These are phyloP conservation scores for Chaetomium fimeti DNA, from an alignment of 495 filamentous ascomycete genomes.

Conservation along the genomic window DNA sequence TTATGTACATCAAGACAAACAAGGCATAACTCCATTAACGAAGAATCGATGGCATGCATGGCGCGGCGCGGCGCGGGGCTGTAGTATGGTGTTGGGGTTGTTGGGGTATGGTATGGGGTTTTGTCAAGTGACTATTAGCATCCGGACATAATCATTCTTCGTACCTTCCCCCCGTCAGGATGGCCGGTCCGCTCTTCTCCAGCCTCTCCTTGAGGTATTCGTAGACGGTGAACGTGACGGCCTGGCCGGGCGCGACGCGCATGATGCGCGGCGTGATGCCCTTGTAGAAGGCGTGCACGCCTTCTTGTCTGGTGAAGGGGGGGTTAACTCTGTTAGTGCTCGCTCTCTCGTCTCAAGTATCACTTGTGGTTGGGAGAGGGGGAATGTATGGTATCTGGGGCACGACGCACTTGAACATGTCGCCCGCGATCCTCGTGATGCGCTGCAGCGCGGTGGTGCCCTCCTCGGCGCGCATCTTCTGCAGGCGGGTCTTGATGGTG, in stretches of 20 bases:
- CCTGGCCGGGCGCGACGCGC: constrained; percentile 95
- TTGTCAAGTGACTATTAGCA: too few species aligned
- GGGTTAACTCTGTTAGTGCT: not conserved
- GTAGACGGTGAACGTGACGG: constrained; percentile 97
- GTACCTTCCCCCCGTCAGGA: constrained; percentile 65
- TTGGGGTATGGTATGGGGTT: not conserved
- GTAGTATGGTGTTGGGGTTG: not conserved
- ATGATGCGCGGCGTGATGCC: constrained; percentile 97
- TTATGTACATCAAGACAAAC: not conserved
- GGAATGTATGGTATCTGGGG: not conserved
- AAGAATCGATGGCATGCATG: not conserved
- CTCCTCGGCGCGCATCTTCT: constrained; percentile 79
- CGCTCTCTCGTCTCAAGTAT: not conserved
- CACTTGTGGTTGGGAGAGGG: too few species aligned
- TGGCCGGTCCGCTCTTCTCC: constrained; percentile 66
- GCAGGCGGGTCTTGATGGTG: constrained; percentile 96
- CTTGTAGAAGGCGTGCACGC: constrained; percentile 93
- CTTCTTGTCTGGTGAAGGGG: constrained; percentile 62
- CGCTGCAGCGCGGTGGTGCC: constrained; percentile 76
- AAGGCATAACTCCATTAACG: too few species aligned
- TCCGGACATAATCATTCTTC: constrained; percentile 76
- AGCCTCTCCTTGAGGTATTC: constrained; percentile 82
- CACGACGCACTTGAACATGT: constrained; percentile 82
- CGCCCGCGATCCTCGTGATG: constrained; percentile 73
- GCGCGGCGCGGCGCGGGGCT: not conserved